Conservation (phyloP, 2,329 filamentous ascomycete genomes). For the Aureobasidium lini region DNA sequence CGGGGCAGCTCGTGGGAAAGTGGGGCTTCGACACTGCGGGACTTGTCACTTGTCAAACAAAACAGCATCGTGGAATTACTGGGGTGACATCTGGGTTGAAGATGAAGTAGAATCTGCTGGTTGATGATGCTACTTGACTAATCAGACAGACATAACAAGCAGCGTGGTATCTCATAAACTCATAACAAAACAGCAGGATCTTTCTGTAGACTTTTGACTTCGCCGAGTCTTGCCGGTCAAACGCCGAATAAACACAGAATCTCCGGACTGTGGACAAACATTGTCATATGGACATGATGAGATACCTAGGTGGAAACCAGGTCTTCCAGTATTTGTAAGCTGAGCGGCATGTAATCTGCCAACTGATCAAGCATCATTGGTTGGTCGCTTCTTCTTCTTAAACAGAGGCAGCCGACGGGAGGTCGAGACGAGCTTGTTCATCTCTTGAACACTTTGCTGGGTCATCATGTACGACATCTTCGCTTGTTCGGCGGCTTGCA, state of each 20-base stretch:
- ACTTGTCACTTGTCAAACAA: background rate
- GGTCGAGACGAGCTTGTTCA: conserved; percentile 13
- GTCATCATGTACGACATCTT: conserved; percentile 23
- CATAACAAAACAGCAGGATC: background rate
- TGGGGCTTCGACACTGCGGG: background rate
- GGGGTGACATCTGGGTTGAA: no score
- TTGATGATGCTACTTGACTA: background rate
- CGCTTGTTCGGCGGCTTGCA: conserved; percentile 21
- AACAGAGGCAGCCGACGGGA: conserved; percentile 4
- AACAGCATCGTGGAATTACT: background rate
- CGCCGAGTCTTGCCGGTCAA: background rate
- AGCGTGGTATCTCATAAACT: background rate
- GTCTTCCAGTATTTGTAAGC: background rate
- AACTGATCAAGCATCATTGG: background rate
- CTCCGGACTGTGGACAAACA: no score
- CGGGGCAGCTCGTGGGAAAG: background rate
- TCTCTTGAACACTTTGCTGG: conserved; percentile 19
- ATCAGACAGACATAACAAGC: no score
- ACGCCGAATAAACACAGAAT: background rate
- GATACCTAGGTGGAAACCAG: background rate
- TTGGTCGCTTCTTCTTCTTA: background rate
- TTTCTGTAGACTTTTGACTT: background rate
- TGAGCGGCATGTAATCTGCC: no score
- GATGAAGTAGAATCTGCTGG: background rate
- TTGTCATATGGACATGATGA: background rate